phyloP scores from a whole-genome alignment of 768 basidiomycete species.

The Rhodosporidiobolus odoratus region DNA sequence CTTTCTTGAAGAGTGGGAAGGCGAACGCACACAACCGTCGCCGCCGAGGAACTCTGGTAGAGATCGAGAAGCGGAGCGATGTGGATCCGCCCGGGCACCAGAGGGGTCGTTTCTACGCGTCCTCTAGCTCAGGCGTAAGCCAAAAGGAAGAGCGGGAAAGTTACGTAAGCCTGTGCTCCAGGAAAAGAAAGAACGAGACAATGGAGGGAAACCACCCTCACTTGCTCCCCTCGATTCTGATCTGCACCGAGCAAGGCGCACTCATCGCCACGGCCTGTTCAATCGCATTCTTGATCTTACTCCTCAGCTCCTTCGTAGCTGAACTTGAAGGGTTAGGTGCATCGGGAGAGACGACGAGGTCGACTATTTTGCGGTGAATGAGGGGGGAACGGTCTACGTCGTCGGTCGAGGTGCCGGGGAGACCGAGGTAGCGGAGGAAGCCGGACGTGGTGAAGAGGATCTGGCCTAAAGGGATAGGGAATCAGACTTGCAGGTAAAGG shows the following conservation, averaged over 20 bases:
- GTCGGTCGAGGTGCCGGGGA: conserved; percentile 15
- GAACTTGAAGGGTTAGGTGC: neutral
- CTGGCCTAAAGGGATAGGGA: neutral
- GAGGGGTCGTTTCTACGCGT: neutral
- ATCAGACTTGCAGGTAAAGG: too few relatives aligned
- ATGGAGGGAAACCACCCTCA: neutral
- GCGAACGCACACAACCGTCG: neutral
- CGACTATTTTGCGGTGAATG: conserved; percentile 23
- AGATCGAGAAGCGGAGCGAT: conserved; percentile 17
- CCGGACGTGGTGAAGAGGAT: conserved; percentile 22
- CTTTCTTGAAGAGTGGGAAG: neutral
- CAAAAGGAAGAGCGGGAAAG: neutral
- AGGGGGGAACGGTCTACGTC: conserved; percentile 20
- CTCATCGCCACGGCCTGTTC: neutral
- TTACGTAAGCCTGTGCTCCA: too few relatives aligned
- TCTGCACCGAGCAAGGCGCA: conserved; percentile 3
- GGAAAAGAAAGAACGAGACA: neutral
- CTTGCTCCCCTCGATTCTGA: neutral
- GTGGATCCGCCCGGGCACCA: conserved; percentile 3
- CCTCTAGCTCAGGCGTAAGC: neutral
- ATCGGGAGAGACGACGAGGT: conserved; percentile 6
- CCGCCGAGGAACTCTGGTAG: neutral
- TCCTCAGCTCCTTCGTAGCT: conserved; percentile 12
- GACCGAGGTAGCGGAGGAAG: conserved; percentile 25
- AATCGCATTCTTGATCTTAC: conserved; percentile 13